These are phyloP conservation scores for Kewa caespitosa DNA, from an alignment of 179 eudicot species.

Conservation along the genomic window DNA sequence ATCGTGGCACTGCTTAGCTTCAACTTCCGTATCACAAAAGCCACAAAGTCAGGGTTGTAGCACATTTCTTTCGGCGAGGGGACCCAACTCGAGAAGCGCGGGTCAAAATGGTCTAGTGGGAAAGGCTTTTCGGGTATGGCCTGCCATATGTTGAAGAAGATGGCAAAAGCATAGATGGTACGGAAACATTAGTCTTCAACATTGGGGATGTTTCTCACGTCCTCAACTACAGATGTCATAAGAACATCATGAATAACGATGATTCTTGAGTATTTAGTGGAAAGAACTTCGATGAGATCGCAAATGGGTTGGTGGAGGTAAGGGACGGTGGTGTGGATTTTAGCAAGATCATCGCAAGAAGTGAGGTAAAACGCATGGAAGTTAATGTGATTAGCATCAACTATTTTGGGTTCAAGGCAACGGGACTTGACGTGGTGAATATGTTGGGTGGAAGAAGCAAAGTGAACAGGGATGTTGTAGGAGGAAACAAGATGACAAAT, in stretches of 20 bases:
- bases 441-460: too few relatives aligned
- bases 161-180: constrained; percentile 29
- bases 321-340: not conserved
- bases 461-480: too few relatives aligned
- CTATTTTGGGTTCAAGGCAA: too few relatives aligned
- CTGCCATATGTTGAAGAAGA: constrained; percentile 22
- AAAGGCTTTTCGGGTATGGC: constrained; percentile 22
- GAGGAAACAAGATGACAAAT: too few relatives aligned
- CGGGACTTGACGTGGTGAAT: too few relatives aligned
- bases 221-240: constrained; percentile 50
- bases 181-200: constrained; percentile 40
- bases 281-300: constrained; percentile 7
- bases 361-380: not conserved
- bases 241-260: constrained; percentile 42
- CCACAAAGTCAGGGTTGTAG: constrained; percentile 21
- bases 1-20: not conserved
- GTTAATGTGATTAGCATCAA: not conserved
- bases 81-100: constrained; percentile 15
- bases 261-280: constrained; percentile 19
- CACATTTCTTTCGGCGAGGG: constrained; percentile 34
- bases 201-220: constrained; percentile 31
- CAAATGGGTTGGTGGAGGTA: constrained; percentile 37
- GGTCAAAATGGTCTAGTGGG: constrained; percentile 18
- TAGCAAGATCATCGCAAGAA: too few relatives aligned
- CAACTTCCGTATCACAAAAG: constrained; percentile 21